Evolutionary conservation across 148 eudicot genomes (phyloP).

Genomic region (Chenopodium quinoa): DNA sequence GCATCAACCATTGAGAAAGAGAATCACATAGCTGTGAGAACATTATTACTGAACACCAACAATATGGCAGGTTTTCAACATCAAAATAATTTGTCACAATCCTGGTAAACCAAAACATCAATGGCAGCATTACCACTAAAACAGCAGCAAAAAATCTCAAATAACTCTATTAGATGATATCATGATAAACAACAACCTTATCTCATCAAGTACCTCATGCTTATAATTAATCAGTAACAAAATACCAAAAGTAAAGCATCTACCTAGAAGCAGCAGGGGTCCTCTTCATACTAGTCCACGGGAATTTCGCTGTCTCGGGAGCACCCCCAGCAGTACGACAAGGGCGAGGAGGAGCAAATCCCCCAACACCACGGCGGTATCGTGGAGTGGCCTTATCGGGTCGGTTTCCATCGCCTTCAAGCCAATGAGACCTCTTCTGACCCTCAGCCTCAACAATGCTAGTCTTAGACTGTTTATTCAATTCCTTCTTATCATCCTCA

Average conservation of each 20-base stretch:
- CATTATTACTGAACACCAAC: not conserved
- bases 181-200: not conserved
- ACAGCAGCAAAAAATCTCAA: not conserved
- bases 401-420: slow-evolving; percentile 39
- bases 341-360: slow-evolving; percentile 5
- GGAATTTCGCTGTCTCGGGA: slow-evolving; percentile 50
- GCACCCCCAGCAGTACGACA: slow-evolving; percentile 25
- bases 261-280: slow-evolving; percentile 45
- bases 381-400: slow-evolving; percentile 15
- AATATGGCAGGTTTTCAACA: not conserved
- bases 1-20: not conserved
- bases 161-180: not conserved
- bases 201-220: not conserved
- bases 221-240: not conserved
- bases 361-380: slow-evolving; percentile 18
- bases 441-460: slow-evolving; percentile 60
- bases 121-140: not conserved
- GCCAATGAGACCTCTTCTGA: slow-evolving; percentile 74
- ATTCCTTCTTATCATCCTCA: slow-evolving; percentile 55
- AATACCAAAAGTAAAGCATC: slow-evolving; percentile 7
- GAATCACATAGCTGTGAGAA: not conserved
- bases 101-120: not conserved
- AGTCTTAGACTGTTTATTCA: slow-evolving; percentile 55
- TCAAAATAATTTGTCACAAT: not conserved
- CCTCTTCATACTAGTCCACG: slow-evolving; percentile 68